Evolutionary conservation across 441 rosid species (phyloP).

Genomic region (Dalechampia spathulata): DNA sequence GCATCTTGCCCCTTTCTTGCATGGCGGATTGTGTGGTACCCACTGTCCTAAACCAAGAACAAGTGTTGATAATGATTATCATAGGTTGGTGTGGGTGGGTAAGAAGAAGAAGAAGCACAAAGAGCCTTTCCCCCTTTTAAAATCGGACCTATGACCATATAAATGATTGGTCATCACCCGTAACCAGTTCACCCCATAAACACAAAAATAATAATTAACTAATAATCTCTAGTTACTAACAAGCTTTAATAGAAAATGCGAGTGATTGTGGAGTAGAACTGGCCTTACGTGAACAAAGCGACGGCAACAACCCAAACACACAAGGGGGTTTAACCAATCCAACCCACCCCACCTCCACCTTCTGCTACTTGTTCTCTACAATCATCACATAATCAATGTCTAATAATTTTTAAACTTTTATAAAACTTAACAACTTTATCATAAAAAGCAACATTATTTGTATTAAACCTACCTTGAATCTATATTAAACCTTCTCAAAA

Average conservation of each 20-base stretch:
- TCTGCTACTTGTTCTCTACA: too few relatives aligned
- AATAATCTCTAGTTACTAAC: not conserved
- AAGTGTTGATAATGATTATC: too few relatives aligned
- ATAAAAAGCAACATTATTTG: too few relatives aligned
- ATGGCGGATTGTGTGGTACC: too few relatives aligned
- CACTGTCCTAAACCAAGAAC: constrained; percentile 3
- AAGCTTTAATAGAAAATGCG: not conserved
- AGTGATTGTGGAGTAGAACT: constrained; percentile 9
- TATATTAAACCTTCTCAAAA: too few relatives aligned
- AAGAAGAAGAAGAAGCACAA: constrained; percentile 3
- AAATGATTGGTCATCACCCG: not conserved
- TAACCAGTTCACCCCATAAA: not conserved
- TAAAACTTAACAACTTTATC: too few relatives aligned
- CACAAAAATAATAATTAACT: not conserved
- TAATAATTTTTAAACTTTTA: too few relatives aligned
- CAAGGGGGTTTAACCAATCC: constrained; percentile 49
- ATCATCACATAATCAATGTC: too few relatives aligned
- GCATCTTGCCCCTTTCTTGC: too few relatives aligned
- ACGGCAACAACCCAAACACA: constrained; percentile 8
- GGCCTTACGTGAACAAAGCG: constrained; percentile 2
- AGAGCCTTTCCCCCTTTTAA: not conserved
- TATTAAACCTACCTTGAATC: too few relatives aligned
- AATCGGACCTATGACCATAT: not conserved
- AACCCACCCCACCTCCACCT: not conserved
- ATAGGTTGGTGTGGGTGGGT: constrained; percentile 9